Conservation (phyloP, 2,329 filamentous ascomycete genomes). For the Stachybotrys elegans region DNA sequence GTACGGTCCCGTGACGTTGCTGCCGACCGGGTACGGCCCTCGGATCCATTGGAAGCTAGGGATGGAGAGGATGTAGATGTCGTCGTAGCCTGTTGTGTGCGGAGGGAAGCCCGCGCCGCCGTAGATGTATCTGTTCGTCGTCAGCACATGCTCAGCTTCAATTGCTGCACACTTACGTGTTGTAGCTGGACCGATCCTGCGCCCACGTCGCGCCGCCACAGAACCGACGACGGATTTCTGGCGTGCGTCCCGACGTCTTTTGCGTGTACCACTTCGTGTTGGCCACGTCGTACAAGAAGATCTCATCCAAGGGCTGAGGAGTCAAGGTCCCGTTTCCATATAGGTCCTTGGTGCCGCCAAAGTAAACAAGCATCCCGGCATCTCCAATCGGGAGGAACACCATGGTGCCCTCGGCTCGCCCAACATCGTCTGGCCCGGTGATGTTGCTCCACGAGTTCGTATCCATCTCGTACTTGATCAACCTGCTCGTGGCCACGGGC, state of each 20-base stretch:
- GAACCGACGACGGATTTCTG: constrained; percentile 48
- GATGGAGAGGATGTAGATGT: constrained; percentile 55
- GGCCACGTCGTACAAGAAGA: constrained; percentile 55
- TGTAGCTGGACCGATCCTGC: constrained; percentile 55
- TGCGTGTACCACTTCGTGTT: constrained; percentile 56
- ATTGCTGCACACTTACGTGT: constrained; percentile 48
- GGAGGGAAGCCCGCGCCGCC: constrained; percentile 48
- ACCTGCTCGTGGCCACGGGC: constrained; percentile 41
- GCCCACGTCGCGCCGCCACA: constrained; percentile 58
- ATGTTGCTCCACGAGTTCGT: constrained; percentile 45
- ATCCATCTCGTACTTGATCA: constrained; percentile 54
- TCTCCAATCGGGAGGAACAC: constrained; percentile 56
- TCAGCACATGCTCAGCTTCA: not conserved
- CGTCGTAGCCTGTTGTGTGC: constrained; percentile 47
- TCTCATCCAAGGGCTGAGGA: constrained; percentile 41
- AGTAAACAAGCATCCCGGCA: constrained; percentile 54
- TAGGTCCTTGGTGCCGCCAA: constrained; percentile 55
- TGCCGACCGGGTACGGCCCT: constrained; percentile 39
- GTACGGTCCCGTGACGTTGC: constrained; percentile 29
- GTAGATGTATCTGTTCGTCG: constrained; percentile 49
- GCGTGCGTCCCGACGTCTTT: constrained; percentile 46
- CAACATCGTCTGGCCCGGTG: constrained; percentile 46
- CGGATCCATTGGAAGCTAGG: constrained; percentile 60
- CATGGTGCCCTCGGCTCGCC: constrained; percentile 56
- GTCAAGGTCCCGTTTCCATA: constrained; percentile 40